phyloP scores from a whole-genome alignment of 805 yeast species.

The Kuraishia capsulata region DNA sequence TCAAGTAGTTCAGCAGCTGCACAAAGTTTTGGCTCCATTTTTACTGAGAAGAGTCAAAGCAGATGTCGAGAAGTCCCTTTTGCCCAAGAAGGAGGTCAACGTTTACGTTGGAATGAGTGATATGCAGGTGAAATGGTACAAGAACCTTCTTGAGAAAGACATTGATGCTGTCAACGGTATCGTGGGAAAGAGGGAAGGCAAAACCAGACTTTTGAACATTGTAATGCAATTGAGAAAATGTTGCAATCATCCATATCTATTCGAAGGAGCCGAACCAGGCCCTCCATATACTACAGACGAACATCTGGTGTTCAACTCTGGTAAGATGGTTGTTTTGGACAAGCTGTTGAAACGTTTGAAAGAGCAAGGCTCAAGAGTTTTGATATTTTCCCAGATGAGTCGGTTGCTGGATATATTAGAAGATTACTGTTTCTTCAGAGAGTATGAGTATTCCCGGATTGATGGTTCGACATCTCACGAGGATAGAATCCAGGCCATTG shows the following conservation, averaged over 20 bases:
- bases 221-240: constrained; percentile 92
- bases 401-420: constrained; percentile 73
- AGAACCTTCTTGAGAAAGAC: constrained; percentile 67
- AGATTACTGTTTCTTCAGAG: constrained; percentile 67
- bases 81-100: constrained; percentile 70
- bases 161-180: constrained; percentile 80
- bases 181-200: constrained; percentile 88
- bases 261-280: constrained; percentile 88
- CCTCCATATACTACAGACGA: constrained; percentile 85
- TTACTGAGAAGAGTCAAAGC: constrained; percentile 66
- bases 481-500: constrained; percentile 68
- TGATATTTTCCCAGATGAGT: constrained; percentile 79
- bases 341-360: constrained; percentile 56
- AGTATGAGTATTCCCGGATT: constrained; percentile 64
- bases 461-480: constrained; percentile 80
- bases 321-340: constrained; percentile 65
- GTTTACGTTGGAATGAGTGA: constrained; percentile 66
- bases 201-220: constrained; percentile 82
- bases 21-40: constrained; percentile 69
- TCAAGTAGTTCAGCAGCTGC: constrained; percentile 58
- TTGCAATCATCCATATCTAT: constrained; percentile 80
- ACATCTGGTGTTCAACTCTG: constrained; percentile 66
- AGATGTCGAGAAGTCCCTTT: constrained; percentile 71
- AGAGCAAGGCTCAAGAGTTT: constrained; percentile 66
- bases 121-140: constrained; percentile 75